A percentile compares a stretch with the other conserved stretches of the same genome.
Evolutionary conservation across 805 yeast species (phyloP).

Genomic region (Cyberlindnera xylosilytica): DNA sequence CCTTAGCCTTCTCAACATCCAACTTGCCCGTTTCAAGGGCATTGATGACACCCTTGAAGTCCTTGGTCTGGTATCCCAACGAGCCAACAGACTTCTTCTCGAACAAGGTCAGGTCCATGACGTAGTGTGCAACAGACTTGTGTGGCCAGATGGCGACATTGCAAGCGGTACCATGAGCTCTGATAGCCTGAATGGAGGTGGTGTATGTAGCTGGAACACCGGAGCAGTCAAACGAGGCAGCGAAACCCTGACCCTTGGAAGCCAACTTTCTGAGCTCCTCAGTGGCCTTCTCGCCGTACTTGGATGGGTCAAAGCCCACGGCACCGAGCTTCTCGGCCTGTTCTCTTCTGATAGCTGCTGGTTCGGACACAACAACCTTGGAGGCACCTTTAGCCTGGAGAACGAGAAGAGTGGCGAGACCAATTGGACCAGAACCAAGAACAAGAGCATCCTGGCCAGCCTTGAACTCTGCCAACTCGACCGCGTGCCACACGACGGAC

Average conservation of each 20-base stretch:
- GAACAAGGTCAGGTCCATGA: conserved; percentile 42
- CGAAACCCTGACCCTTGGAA: conserved; percentile 44
- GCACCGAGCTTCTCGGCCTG: conserved; percentile 51
- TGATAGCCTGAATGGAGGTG: conserved; percentile 37
- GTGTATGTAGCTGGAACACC: conserved; percentile 47
- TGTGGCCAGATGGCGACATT: conserved; percentile 52
- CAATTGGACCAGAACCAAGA: conserved; percentile 63
- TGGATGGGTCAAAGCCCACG: conserved; percentile 40
- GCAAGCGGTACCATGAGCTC: conserved; percentile 42
- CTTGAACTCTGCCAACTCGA: conserved; percentile 40
- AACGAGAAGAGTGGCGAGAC: conserved; percentile 55
- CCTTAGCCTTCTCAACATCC: conserved; percentile 32
- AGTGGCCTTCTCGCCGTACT: conserved; percentile 30
- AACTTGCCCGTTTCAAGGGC: conserved; percentile 38
- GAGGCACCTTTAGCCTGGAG: conserved; percentile 46
- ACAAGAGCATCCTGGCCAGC: conserved; percentile 47
- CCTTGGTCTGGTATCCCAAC: conserved; percentile 41
- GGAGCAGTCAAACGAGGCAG: conserved; percentile 51
- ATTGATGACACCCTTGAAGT: conserved; percentile 40
- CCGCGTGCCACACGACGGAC: conserved; percentile 60
- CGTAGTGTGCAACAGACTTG: conserved; percentile 39
- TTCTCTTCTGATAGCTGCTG: conserved; percentile 58
- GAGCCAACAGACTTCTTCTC: conserved; percentile 45
- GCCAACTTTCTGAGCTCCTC: conserved; percentile 33
- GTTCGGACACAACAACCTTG: conserved; percentile 58